Evolutionary conservation across 768 basidiomycete species (phyloP), one percentile per base, ranked within the genome.

Genomic region (Serendipita vermifera): DNA sequence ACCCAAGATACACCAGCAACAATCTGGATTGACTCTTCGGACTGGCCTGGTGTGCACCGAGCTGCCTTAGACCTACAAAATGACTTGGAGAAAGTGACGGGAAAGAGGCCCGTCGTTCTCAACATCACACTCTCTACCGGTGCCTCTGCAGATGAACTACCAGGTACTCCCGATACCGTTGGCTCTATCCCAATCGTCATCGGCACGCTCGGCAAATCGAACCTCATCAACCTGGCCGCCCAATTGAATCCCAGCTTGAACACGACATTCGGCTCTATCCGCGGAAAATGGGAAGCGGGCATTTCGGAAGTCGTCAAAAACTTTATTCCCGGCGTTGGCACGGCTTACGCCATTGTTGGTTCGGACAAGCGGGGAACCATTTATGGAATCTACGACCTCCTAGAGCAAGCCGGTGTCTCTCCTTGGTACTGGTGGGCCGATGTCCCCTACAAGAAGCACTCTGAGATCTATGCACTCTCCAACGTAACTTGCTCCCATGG

Each of bases 391-490:
- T 83, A 84, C 62, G 81, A 82, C 62, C 76, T 81, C 56, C 80
- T 79, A 7, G 82, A 85, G 63, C 82, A 83, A 62, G 78, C 83
- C 64, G 82, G 82, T 63, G 79, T 82, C 32, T 81, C 80, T 20
- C 81, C 81, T n/a, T 82, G 81, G 80, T 67, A 59, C 55, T 82
- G 78, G 79, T 87, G 83, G 83, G 81, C 83, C n/a, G 83, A 87
- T 64, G 83, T 83, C n/a, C 81, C 81, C 5, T 72, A 75, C 1
- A 75, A 74, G 15, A 69, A 71, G 32, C 74, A 80, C 33, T 64
- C 70, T 9, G 65, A 76, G 33, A 58, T 85, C 24, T 78, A 75
- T 59, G 74, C 59, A 39, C 38, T 38, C 31, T 33, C 41, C 22
- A 33, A 46, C 27, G 48, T 59, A 5, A 33, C 69, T 0, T 73